Conservation (phyloP, 352 stramenopile genomes). For the Phytophthora multivora region DNA sequence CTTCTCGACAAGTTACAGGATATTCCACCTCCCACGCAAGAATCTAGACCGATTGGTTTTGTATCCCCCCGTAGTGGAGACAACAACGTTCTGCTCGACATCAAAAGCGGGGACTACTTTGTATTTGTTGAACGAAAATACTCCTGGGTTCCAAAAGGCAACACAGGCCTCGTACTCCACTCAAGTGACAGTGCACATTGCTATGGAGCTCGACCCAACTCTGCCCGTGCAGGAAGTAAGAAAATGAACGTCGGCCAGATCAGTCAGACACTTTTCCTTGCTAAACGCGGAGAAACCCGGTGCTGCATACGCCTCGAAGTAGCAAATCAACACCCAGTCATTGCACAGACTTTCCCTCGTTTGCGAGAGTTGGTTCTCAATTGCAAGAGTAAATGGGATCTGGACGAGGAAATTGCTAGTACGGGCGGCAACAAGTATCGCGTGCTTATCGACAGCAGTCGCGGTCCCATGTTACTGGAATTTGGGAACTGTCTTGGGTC, state of each 20-base stretch:
- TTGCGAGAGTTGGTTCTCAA: constrained; percentile 66
- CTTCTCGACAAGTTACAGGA: constrained; percentile 45
- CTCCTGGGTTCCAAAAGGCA: constrained; percentile 71
- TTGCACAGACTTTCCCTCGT: constrained; percentile 33
- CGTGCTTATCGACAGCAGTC: constrained; percentile 80
- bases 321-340: constrained; percentile 43
- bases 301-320: constrained; percentile 72
- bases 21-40: constrained; percentile 40
- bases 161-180: constrained; percentile 74
- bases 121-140: constrained; percentile 37
- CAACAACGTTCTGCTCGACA: constrained; percentile 65
- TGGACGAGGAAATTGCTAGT: constrained; percentile 77
- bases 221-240: constrained; percentile 63
- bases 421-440: constrained; percentile 76
- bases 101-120: constrained; percentile 78
- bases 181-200: constrained; percentile 58
- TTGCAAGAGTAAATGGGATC: constrained; percentile 79
- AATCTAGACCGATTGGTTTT: constrained; percentile 13
- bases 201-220: constrained; percentile 69
- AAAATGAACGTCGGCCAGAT: constrained; percentile 35
- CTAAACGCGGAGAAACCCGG: constrained; percentile 65
- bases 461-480: constrained; percentile 79
- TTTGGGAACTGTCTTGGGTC: constrained; percentile 80
- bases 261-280: constrained; percentile 44
- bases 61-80: constrained; percentile 15